phyloP scores from a whole-genome alignment of 2,329 filamentous ascomycete species.

The Zopfia rhizophila region DNA sequence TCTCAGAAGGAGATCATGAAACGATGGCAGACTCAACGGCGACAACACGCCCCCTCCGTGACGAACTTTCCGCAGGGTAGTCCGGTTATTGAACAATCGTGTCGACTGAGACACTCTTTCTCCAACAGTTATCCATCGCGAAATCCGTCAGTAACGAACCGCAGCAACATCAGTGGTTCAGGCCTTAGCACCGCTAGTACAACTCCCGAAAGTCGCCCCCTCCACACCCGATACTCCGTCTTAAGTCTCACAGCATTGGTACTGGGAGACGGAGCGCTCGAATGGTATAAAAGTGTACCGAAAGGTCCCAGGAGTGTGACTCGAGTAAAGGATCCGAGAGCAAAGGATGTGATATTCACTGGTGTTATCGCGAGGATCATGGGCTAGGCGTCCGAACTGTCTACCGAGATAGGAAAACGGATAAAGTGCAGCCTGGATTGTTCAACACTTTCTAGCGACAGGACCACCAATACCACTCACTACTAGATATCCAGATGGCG shows the following conservation, averaged over 20 bases:
- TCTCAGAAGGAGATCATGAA: too few species aligned
- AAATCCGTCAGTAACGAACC: slow-evolving; percentile 29
- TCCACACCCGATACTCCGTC: slow-evolving; percentile 29
- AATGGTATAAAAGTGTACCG: slow-evolving; percentile 41
- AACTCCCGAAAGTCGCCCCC: slow-evolving; percentile 31
- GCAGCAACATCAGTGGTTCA: slow-evolving; percentile 26
- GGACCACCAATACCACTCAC: slow-evolving; percentile 44
- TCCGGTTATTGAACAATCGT: too few species aligned
- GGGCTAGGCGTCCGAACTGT: slow-evolving; percentile 37
- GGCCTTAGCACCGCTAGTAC: slow-evolving; percentile 30
- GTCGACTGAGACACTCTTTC: slow-evolving; percentile 28
- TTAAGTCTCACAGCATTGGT: slow-evolving; percentile 35
- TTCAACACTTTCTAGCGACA: slow-evolving; percentile 42
- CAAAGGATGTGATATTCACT: slow-evolving; percentile 38
- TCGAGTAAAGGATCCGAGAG: slow-evolving; percentile 21
- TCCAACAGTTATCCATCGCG: slow-evolving; percentile 10
- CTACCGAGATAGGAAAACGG: slow-evolving; percentile 33
- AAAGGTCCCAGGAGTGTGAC: slow-evolving; percentile 39
- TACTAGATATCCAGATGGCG: slow-evolving; percentile 37
- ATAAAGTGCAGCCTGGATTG: slow-evolving; percentile 33
- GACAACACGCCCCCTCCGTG: slow-evolving; percentile 20
- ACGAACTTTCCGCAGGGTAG: slow-evolving; percentile 24
- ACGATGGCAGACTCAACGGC: slow-evolving; percentile 28
- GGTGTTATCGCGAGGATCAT: slow-evolving; percentile 40
- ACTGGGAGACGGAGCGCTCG: slow-evolving; percentile 38